Conservation (phyloP, 228 moss, liverwort and hornwort species). For the Sphagnum magellanicum region DNA sequence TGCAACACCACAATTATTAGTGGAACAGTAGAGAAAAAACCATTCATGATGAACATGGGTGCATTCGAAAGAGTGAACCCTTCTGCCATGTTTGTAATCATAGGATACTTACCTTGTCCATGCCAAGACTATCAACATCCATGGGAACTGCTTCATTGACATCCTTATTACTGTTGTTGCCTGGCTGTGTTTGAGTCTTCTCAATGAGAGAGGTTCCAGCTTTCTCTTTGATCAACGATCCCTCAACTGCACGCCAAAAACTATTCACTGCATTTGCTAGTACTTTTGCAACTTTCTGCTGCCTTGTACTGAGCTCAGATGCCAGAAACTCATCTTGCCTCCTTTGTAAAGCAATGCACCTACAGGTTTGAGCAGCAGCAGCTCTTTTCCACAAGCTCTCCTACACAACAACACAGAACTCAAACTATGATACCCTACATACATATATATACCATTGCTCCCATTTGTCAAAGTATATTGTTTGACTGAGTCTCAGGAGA, state of each 20-base stretch:
- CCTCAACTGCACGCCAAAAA: slow-evolving; percentile 63
- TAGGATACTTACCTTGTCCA: background rate
- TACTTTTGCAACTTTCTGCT: slow-evolving; percentile 53
- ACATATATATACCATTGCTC: background rate
- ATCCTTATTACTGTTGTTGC: slow-evolving; percentile 7
- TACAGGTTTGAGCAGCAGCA: slow-evolving; percentile 47
- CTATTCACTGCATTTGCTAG: slow-evolving; percentile 56
- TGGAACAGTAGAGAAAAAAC: no score
- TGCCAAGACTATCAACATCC: background rate
- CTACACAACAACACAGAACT: slow-evolving; percentile 15
- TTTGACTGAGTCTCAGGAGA: no score
- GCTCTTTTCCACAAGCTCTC: slow-evolving; percentile 78
- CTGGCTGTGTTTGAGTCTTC: slow-evolving; percentile 19
- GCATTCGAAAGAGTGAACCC: no score
- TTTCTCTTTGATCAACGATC: slow-evolving; percentile 26
- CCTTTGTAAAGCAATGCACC: slow-evolving; percentile 36
- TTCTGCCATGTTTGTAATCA: background rate
- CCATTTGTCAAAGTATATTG: background rate
- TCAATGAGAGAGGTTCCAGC: slow-evolving; percentile 10
- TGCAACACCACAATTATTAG: no score
- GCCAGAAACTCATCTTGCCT: slow-evolving; percentile 40
- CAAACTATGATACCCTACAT: background rate
- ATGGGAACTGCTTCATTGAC: slow-evolving; percentile 2
- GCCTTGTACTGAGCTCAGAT: slow-evolving; percentile 30
- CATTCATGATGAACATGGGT: no score